Base-by-base conservation (phyloP, 2,329 filamentous ascomycete genomes). In the Neonectria faginata region DNA sequence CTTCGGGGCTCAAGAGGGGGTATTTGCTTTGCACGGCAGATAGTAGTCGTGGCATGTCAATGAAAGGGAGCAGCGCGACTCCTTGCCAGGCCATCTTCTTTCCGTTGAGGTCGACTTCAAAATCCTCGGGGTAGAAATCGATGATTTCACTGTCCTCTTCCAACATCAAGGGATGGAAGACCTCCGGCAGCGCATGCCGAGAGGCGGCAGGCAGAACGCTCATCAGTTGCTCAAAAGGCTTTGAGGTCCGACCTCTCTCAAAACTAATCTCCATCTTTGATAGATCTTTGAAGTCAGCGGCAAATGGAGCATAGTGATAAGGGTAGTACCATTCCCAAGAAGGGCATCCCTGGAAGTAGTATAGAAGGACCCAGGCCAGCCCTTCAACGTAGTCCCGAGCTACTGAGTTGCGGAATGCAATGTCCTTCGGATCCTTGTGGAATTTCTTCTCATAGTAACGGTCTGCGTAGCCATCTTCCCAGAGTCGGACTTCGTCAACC, bases 321-420 rank as follows among this genome's bases (percentile, higher is more conserved):
- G 96, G 96, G 76, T 97, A 99, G 78, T 96, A 99, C 96, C 96
- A 99, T 57, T 95, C 97, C 96, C 97, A 99, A 0, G 94, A 97
- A 22, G 96, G 94, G 74, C 96, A 99, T 27, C 96, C 96, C 79
- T 99, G 96, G 79, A 97, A 97, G 78, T 99, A 99, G 80, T 99
- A 99, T 39, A 94, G 85, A 55, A 99, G 83, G 42, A 99, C 96
- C 96, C 97, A 99, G 22, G 92, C 92, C 10, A 99, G 86, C 39
- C 96, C 96, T 82, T 98, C 94, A 12, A 95, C 94, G 77, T 99
- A 99, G n/a, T 92, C 89, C 58, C 89, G 88, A 39, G 92, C 96
- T 61, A 99, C 97, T 75, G 93, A 88, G 78, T 94, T 91, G 58
- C 95, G 92, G 79, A 98, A 98, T 56, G 89, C 92, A 53, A 92